Percentiles rank a stretch among this genome's conserved stretches.
phyloP scores from a whole-genome alignment of 2,329 filamentous ascomycete genomes.

The Graphilbum sp. region DNA sequence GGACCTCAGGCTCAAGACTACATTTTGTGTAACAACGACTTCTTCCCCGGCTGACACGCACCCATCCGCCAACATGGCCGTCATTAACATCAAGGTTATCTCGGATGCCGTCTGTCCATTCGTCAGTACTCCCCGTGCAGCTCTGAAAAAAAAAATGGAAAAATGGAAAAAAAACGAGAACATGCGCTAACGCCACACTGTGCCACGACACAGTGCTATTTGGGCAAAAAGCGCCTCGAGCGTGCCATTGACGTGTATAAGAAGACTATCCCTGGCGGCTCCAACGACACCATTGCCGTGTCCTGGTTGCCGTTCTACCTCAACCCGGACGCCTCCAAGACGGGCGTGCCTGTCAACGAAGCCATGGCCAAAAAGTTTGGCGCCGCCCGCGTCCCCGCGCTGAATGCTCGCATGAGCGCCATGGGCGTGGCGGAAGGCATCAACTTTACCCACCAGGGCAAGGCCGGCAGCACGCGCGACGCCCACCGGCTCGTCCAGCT shows the following conservation, averaged over 20 bases:
- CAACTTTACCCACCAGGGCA: constrained; percentile 53
- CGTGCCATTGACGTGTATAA: constrained; percentile 54
- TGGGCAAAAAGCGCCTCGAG: constrained; percentile 62
- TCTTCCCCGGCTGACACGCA: too few species aligned
- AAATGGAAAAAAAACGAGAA: too few species aligned
- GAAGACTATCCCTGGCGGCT: constrained; percentile 38
- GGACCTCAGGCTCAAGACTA: too few species aligned
- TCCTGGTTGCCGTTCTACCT: constrained; percentile 72
- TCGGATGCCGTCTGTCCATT: constrained; percentile 69
- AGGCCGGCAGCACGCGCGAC: constrained; percentile 61
- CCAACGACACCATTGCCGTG: constrained; percentile 52
- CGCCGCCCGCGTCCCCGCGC: constrained; percentile 26
- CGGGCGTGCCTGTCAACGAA: constrained; percentile 26
- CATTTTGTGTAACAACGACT: too few species aligned
- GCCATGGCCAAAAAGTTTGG: constrained; percentile 53
- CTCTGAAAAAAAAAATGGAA: too few species aligned
- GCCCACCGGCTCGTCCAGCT: constrained; percentile 64
- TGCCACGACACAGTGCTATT: constrained; percentile 65
- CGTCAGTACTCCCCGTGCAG: constrained; percentile 14
- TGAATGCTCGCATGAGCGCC: constrained; percentile 21
- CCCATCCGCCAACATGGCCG: too few species aligned
- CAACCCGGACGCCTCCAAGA: constrained; percentile 42
- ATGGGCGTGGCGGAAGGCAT: constrained; percentile 55
- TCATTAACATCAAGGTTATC: constrained; percentile 61
- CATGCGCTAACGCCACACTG: too few species aligned